Conservation (phyloP, 345 rosid genomes). For the Clausena lansium region DNA sequence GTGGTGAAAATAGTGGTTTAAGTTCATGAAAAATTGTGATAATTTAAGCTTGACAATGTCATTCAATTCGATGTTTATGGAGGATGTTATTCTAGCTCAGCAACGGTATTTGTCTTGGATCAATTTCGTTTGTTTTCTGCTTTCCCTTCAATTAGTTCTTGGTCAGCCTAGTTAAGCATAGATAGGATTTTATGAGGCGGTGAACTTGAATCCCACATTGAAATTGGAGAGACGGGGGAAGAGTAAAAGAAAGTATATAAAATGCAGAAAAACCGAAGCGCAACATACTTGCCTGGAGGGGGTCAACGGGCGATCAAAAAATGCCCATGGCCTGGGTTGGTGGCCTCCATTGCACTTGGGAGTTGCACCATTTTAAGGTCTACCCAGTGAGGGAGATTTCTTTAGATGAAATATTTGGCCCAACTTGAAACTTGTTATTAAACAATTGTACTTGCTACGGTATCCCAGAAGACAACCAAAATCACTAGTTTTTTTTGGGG, state of each 20-base stretch:
- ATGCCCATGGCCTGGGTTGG: not conserved
- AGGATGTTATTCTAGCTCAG: not conserved
- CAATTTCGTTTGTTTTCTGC: not conserved
- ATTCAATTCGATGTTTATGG: not conserved
- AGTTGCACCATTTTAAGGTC: not conserved
- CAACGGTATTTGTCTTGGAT: too few species aligned
- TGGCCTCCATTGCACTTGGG: not conserved
- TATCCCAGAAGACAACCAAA: too few species aligned
- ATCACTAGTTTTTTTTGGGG: too few species aligned
- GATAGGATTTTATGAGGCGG: not conserved
- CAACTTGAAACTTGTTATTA: too few species aligned
- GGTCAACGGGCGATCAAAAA: not conserved
- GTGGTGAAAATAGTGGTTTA: not conserved
- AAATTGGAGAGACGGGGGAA: not conserved
- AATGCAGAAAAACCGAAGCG: not conserved
- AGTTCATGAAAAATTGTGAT: not conserved
- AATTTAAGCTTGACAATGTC: not conserved
- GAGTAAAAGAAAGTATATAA: not conserved
- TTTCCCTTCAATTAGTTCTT: not conserved
- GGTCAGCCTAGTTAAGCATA: not conserved
- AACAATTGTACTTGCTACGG: too few species aligned
- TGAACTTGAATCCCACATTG: not conserved
- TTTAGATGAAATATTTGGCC: not conserved
- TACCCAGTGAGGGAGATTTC: conserved; percentile 5
- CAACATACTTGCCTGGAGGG: not conserved